Base-by-base conservation (phyloP, 129 eudicot species). In the Centrapalus pauciflorus region DNA sequence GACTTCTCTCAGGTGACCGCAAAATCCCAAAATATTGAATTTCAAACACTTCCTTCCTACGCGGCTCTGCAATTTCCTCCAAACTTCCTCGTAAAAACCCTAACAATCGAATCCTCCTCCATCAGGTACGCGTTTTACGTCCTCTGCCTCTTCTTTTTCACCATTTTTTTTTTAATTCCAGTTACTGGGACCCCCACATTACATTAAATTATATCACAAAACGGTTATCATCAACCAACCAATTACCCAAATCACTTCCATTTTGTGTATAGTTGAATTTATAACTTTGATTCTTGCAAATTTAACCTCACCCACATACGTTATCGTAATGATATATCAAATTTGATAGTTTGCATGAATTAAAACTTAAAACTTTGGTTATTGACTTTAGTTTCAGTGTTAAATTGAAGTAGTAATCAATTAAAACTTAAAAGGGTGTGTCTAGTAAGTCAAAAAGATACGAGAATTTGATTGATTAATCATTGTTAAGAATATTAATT, bases 51-150 rank as follows among this genome's bases (percentile, higher is more conserved):
- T 68, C 24, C n/a, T 13, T 2, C 55, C 1, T 5, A 55, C 79
- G 79, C 73, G 73, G 66, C 62, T 24, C 48, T 66, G 79, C 50
- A 75, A 59, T 37, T 75, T 75, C 79, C 67, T 0, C 5, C 3
- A 46, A 45, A 43, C 55, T 75, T 75, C 79, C 51, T 24, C 41
- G 79, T 75, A 75, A 66, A n/a, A 56, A 46, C 66, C 73, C 67
- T 55, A 74, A 26, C 76, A 2, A 16, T 56, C 37, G 37, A 57
- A 14, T 57, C 64, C 19, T 16, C 27, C 27, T 17, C 4, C 11
- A 38, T 55, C 67, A 49, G 20, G 23, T 66, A 66, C 74, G 74
- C 74, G 74, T 32, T 38, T 29, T 13, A 17, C 61, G 54, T 61
- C 51, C 33, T 11, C 20, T 34, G 2, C 54, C 49, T 34, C 65